Percentiles rank a stretch among this genome's conserved stretches.
Conservation (phyloP, 2,329 filamentous ascomycete genomes). For the Arthroderma sp. region DNA sequence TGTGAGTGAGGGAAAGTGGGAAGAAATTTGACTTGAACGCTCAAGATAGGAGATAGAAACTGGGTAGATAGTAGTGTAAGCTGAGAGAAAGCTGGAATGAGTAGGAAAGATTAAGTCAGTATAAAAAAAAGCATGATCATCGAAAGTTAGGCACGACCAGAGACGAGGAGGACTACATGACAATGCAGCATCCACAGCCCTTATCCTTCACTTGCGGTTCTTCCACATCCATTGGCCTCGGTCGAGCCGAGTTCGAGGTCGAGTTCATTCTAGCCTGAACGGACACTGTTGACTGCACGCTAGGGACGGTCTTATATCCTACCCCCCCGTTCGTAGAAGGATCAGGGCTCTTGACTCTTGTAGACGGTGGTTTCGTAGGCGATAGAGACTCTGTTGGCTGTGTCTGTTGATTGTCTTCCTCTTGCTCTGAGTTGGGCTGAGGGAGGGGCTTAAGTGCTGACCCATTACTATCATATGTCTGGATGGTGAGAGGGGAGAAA, state of each 20-base stretch:
- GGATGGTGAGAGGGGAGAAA: slow-evolving; percentile 61
- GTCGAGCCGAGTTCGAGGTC: slow-evolving; percentile 27
- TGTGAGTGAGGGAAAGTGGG: background rate
- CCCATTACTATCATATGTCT: slow-evolving; percentile 24
- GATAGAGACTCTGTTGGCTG: slow-evolving; percentile 16
- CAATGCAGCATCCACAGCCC: slow-evolving; percentile 58
- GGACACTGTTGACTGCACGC: slow-evolving; percentile 24
- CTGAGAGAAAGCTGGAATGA: background rate
- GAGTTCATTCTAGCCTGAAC: slow-evolving; percentile 21
- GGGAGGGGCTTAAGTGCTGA: slow-evolving; percentile 10
- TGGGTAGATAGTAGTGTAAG: background rate
- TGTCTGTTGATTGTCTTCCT: background rate
- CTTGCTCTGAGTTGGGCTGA: slow-evolving; percentile 10
- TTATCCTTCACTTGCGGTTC: slow-evolving; percentile 48
- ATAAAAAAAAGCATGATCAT: background rate
- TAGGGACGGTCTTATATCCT: slow-evolving; percentile 41
- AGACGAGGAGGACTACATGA: slow-evolving; percentile 46
- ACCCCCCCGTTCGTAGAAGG: slow-evolving; percentile 32
- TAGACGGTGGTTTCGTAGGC: slow-evolving; percentile 25
- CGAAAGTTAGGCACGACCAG: background rate
- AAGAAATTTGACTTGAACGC: background rate
- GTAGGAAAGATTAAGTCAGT: background rate
- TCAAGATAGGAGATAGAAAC: background rate
- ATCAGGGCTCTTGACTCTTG: slow-evolving; percentile 22
- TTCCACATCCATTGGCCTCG: slow-evolving; percentile 41